phyloP scores from a whole-genome alignment of 2,329 filamentous ascomycete species.

The Trichoderma endophyticum region DNA sequence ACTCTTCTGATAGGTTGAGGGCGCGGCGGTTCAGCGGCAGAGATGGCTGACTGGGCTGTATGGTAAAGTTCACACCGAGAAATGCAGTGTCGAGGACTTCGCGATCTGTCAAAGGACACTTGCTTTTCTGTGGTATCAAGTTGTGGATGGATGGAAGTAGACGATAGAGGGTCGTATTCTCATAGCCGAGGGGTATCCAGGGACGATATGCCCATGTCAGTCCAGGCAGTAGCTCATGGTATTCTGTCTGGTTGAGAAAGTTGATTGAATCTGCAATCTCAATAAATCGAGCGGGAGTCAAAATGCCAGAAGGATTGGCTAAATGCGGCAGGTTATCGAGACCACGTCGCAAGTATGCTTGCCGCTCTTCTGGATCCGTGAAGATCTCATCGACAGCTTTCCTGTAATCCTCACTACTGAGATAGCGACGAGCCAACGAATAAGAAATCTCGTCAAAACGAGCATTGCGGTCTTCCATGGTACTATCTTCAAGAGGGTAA shows the following conservation, averaged over 20 bases:
- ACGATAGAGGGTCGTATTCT: constrained; percentile 5
- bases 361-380: neutral
- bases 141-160: neutral
- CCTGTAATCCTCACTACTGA: neutral
- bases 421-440: neutral
- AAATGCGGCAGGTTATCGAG: neutral
- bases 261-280: constrained; percentile 1
- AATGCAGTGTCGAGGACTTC: neutral
- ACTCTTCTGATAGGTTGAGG: neutral
- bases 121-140: neutral
- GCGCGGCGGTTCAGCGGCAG: neutral
- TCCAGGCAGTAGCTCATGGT: neutral
- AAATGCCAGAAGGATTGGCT: neutral
- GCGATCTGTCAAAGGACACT: neutral
- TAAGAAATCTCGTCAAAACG: neutral
- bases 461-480: neutral
- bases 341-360: neutral
- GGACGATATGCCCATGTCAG: neutral
- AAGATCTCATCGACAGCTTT: neutral
- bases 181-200: constrained; percentile 6
- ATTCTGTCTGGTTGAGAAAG: neutral
- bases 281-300: neutral
- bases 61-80: neutral
- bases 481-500: no score
- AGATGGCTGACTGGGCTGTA: constrained; percentile 1